Conservation (phyloP, 495 filamentous ascomycete genomes). For the Hypoxylon intermedium region DNA sequence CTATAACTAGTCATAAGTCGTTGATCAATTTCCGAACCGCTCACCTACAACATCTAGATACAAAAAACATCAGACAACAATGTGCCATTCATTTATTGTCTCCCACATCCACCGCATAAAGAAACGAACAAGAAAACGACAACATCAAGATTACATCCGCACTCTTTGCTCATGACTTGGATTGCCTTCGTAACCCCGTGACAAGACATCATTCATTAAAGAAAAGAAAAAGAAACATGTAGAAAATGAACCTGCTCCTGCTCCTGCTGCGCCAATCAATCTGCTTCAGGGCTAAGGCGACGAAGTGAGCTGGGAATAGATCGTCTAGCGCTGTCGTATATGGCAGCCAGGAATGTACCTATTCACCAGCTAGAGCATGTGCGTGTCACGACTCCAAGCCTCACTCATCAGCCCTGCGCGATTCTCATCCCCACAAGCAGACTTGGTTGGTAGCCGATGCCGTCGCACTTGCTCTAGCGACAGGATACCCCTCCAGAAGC, state of each 20-base stretch:
- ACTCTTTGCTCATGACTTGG: constrained; percentile 21
- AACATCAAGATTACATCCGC: constrained; percentile 23
- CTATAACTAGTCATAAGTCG: constrained; percentile 29
- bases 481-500: not conserved
- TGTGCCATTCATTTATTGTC: constrained; percentile 14
- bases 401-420: too few species aligned
- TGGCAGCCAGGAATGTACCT: too few species aligned
- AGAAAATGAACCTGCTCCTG: too few species aligned
- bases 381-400: too few species aligned
- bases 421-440: not conserved
- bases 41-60: constrained; percentile 35
- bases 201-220: constrained; percentile 39
- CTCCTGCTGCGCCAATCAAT: too few species aligned
- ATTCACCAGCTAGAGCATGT: too few species aligned
- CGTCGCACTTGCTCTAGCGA: too few species aligned
- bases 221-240: constrained; percentile 5
- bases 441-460: too few species aligned
- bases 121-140: constrained; percentile 8
- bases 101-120: not conserved
- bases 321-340: too few species aligned
- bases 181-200: constrained; percentile 27
- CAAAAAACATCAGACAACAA: constrained; percentile 13
- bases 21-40: constrained; percentile 33
- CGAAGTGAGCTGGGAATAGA: too few species aligned
- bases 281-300: too few species aligned